Percentiles rank a stretch among this genome's conserved stretches.
phyloP scores from a whole-genome alignment of 2,329 filamentous ascomycete species.

The Fusarium foetens region DNA sequence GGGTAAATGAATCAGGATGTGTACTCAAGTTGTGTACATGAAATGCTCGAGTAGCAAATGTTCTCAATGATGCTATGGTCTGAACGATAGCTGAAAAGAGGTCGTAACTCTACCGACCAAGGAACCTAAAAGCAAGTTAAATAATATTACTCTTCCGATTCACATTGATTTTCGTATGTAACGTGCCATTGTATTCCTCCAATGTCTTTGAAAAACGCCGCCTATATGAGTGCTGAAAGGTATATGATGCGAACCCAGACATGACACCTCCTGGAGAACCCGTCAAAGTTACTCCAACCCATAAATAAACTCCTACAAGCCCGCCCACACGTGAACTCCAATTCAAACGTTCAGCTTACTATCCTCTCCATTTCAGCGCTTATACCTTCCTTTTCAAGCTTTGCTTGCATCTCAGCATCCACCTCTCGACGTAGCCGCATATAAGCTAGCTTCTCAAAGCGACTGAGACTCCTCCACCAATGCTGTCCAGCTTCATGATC shows the following conservation, averaged over 20 bases:
- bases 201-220: slow-evolving; percentile 41
- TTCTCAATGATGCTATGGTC: slow-evolving; percentile 13
- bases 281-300: slow-evolving; percentile 24
- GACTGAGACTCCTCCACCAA: slow-evolving; percentile 87
- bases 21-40: slow-evolving; percentile 1
- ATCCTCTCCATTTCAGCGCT: slow-evolving; percentile 57
- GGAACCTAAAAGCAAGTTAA: slow-evolving; percentile 33
- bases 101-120: neutral
- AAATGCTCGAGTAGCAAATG: slow-evolving; percentile 3
- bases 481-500: slow-evolving; percentile 91
- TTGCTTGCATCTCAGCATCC: slow-evolving; percentile 62
- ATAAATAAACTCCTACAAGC: slow-evolving; percentile 17
- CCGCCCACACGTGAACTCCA: neutral
- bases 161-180: neutral
- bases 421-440: slow-evolving; percentile 78
- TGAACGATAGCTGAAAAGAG: slow-evolving; percentile 5
- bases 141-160: slow-evolving; percentile 19
- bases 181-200: slow-evolving; percentile 2
- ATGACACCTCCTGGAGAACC: slow-evolving; percentile 35
- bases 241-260: slow-evolving; percentile 31
- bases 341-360: slow-evolving; percentile 56
- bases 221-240: slow-evolving; percentile 33
- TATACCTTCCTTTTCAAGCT: slow-evolving; percentile 58
- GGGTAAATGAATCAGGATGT: neutral
- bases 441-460: slow-evolving; percentile 89